Evolutionary conservation across 371 early-diverging fungal species (phyloP), one percentile per base, ranked within the genome.

Genomic region (Mucor irregularis): DNA sequence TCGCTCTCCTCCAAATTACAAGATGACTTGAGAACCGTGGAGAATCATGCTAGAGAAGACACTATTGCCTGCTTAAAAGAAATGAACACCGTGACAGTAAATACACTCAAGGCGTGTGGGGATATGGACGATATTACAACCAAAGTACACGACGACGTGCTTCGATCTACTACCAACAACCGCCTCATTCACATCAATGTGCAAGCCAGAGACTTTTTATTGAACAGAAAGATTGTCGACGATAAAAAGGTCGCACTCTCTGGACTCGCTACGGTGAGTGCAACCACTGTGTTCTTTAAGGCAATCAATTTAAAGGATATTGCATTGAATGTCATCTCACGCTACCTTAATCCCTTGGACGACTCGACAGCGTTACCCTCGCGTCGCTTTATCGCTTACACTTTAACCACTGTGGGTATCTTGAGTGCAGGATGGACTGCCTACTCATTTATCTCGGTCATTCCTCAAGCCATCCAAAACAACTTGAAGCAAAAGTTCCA

Each of bases 11-110:
- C 50, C 71, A 84, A 46, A 80, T 82, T 40, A 80, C 87, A 34
- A 62, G 73, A 17, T 69, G 72, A 66, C 4, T 8, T 52, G 13
- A 7, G 8, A 0, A 22, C n/a, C 2, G 83, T 84, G 44, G 93
- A 92, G 65, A 57, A 78, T 28, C 74, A 81, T 37, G 88, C 93
- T 5, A 74, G 79, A 42, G 78, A 87, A 14, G 74, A 80, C 22
- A 84, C 90, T n/a, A 58, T 68, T 14, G 67, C 62, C 26, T 82
- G 87, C 31, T 43, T 53, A 33, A n/a, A 44, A 1, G 10, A 8
- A 14, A 53, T 53, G 53, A 34, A 42, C 17, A 1, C 30, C 31
- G 8, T 33, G 5, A 43, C 40, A 14, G 30, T 30, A 19, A 19
- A 33, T 43, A 31, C 24, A 33, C 30, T 44, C 3, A 4, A 28